Percentiles rank a stretch among this genome's conserved stretches.
Conservation (phyloP, 1,139 yeast species). For the Candida frijolesensis region DNA sequence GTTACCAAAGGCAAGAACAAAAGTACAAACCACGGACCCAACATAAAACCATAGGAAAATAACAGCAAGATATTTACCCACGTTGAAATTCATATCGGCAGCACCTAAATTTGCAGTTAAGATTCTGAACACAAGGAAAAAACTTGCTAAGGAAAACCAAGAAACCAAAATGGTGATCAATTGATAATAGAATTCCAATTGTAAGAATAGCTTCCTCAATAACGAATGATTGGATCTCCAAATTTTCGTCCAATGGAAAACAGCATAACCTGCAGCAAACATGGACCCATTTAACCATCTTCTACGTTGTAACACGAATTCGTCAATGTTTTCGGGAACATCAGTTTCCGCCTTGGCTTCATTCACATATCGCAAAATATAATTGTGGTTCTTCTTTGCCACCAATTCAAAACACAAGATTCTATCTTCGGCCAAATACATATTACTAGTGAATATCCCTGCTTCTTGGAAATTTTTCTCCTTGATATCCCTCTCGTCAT, state of each 20-base stretch:
- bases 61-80: slow-evolving; percentile 45
- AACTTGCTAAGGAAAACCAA: slow-evolving; percentile 80
- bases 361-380: slow-evolving; percentile 72
- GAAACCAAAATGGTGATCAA: slow-evolving; percentile 65
- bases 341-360: slow-evolving; percentile 82
- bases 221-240: slow-evolving; percentile 73
- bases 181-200: slow-evolving; percentile 73
- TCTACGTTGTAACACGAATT: slow-evolving; percentile 75
- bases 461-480: slow-evolving; percentile 48
- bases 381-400: slow-evolving; percentile 63
- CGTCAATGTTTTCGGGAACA: slow-evolving; percentile 75
- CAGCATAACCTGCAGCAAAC: slow-evolving; percentile 78
- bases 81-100: slow-evolving; percentile 44
- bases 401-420: slow-evolving; percentile 81
- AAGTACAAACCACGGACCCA: slow-evolving; percentile 44
- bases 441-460: slow-evolving; percentile 77
- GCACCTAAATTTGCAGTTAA: slow-evolving; percentile 59
- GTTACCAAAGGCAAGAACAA: slow-evolving; percentile 51
- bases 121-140: slow-evolving; percentile 71
- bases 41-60: slow-evolving; percentile 48
- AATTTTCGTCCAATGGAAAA: slow-evolving; percentile 68
- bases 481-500: slow-evolving; percentile 45
- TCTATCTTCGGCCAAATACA: slow-evolving; percentile 87
- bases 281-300: slow-evolving; percentile 87
- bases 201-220: slow-evolving; percentile 60